Conservation (phyloP, 371 early-diverging fungal species). For the Apophysomyces sp. region DNA sequence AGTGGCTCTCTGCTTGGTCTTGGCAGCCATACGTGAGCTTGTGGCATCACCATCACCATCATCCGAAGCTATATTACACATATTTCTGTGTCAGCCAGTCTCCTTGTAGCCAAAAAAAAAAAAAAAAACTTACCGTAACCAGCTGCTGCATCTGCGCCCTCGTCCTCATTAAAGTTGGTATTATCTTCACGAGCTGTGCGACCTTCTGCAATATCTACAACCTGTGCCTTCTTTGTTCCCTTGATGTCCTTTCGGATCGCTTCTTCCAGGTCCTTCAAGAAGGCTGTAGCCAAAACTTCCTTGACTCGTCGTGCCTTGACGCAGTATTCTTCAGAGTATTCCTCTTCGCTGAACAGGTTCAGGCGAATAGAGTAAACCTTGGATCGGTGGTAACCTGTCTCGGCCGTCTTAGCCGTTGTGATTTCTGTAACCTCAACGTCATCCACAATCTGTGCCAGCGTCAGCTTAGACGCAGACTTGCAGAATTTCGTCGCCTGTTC, state of each 20-base stretch:
- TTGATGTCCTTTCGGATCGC: slow-evolving; percentile 55
- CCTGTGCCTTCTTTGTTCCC: slow-evolving; percentile 54
- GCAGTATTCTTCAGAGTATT: slow-evolving; percentile 79
- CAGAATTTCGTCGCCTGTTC: slow-evolving; percentile 63
- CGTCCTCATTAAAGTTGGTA: slow-evolving; percentile 48
- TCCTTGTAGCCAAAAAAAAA: background rate
- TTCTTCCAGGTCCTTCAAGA: slow-evolving; percentile 74
- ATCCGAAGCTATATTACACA: slow-evolving; percentile 38
- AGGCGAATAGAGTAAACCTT: slow-evolving; percentile 80
- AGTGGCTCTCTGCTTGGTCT: slow-evolving; percentile 65
- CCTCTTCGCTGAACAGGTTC: slow-evolving; percentile 78
- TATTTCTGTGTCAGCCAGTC: background rate
- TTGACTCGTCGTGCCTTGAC: slow-evolving; percentile 70
- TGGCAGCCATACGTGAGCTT: slow-evolving; percentile 50
- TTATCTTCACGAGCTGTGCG: slow-evolving; percentile 24
- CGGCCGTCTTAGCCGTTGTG: slow-evolving; percentile 47
- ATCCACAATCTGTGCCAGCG: slow-evolving; percentile 82
- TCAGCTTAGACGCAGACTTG: slow-evolving; percentile 64
- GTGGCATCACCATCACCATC: slow-evolving; percentile 78
- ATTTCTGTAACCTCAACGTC: slow-evolving; percentile 74
- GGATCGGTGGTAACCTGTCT: slow-evolving; percentile 51
- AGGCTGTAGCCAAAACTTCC: slow-evolving; percentile 68
- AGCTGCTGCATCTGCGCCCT: slow-evolving; percentile 44
- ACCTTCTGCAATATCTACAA: slow-evolving; percentile 41
- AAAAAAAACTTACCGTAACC: slow-evolving; percentile 20